These are phyloP conservation scores for Laetiporus sulphureus DNA, from an alignment of 1,284 basidiomycete genomes.

Conservation along the genomic window DNA sequence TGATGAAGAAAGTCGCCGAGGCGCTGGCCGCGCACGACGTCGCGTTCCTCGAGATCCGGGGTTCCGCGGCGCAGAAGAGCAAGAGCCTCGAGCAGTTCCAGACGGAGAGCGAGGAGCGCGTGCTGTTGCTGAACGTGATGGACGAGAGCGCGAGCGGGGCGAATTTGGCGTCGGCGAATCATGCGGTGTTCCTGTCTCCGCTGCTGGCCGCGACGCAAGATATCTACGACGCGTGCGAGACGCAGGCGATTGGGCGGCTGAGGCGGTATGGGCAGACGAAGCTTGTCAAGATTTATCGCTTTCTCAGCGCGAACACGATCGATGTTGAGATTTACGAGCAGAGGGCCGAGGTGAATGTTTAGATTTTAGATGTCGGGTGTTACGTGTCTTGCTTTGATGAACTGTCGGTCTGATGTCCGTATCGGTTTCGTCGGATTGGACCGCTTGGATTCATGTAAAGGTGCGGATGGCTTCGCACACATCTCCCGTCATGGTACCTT, in stretches of 20 bases:
- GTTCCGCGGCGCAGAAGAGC: conserved; percentile 70
- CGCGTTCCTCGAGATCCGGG: conserved; percentile 76
- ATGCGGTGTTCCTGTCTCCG: conserved; percentile 92
- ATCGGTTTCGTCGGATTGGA: too few species aligned
- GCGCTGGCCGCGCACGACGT: conserved; percentile 72
- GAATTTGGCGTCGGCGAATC: conserved; percentile 90
- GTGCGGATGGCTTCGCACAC: not conserved
- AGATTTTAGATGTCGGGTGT: too few species aligned
- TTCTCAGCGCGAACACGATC: conserved; percentile 79
- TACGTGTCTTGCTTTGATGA: too few species aligned
- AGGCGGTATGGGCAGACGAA: conserved; percentile 82
- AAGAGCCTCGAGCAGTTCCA: conserved; percentile 84
- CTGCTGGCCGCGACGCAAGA: conserved; percentile 73
- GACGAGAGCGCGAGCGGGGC: conserved; percentile 92
- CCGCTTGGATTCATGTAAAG: too few species aligned
- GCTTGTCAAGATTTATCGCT: conserved; percentile 76
- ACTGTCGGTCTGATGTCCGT: too few species aligned
- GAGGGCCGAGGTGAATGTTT: conserved; percentile 31
- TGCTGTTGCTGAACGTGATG: conserved; percentile 86
- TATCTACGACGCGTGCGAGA: conserved; percentile 83
- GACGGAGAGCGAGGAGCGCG: conserved; percentile 65
- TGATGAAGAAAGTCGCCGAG: conserved; percentile 85
- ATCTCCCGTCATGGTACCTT: not conserved
- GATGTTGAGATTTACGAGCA: conserved; percentile 74
- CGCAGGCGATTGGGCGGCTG: conserved; percentile 85